These are phyloP conservation scores for Panicum hallii DNA, from an alignment of 202 grass and related monocot species.

Conservation along the genomic window DNA sequence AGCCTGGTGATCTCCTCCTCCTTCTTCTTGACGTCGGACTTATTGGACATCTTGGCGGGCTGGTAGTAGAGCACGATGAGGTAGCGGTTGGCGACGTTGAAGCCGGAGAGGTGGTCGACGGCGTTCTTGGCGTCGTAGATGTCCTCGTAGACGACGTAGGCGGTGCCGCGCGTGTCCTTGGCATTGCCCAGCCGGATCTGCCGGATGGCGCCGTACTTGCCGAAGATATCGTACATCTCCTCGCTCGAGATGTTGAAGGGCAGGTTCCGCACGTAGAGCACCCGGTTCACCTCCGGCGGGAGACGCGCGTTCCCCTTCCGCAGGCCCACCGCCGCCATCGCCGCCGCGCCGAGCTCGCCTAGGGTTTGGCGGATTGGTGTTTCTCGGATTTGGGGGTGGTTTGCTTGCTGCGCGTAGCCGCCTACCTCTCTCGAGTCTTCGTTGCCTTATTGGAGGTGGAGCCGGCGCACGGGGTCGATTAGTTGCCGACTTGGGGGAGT, in stretches of 20 bases:
- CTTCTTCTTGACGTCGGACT: constrained; percentile 88
- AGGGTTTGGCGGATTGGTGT: constrained; percentile 40
- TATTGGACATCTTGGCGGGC: constrained; percentile 94
- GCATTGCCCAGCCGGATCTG: constrained; percentile 94
- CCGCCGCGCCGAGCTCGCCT: constrained; percentile 23
- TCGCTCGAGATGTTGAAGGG: constrained; percentile 99
- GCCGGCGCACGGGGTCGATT: neutral
- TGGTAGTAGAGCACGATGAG: constrained; percentile 99
- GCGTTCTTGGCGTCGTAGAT: constrained; percentile 99
- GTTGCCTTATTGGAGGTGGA: neutral
- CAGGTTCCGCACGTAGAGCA: constrained; percentile 97
- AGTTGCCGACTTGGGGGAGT: neutral
- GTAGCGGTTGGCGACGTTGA: constrained; percentile 99
- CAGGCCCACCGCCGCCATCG: constrained; percentile 83
- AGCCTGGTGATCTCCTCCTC: constrained; percentile 90
- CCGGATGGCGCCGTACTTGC: constrained; percentile 99
- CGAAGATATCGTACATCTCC: constrained; percentile 99
- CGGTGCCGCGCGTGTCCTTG: constrained; percentile 96
- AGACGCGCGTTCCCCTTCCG: constrained; percentile 86
- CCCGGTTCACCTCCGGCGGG: constrained; percentile 94
- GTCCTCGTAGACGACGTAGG: constrained; percentile 99
- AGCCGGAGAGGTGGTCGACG: constrained; percentile 98
- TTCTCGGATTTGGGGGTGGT: constrained; percentile 16
- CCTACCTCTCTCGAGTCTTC: neutral
- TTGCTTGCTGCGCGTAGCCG: neutral